Evolutionary conservation across 1,284 basidiomycete species (phyloP).

Genomic region (Megacollybia platyphylla): DNA sequence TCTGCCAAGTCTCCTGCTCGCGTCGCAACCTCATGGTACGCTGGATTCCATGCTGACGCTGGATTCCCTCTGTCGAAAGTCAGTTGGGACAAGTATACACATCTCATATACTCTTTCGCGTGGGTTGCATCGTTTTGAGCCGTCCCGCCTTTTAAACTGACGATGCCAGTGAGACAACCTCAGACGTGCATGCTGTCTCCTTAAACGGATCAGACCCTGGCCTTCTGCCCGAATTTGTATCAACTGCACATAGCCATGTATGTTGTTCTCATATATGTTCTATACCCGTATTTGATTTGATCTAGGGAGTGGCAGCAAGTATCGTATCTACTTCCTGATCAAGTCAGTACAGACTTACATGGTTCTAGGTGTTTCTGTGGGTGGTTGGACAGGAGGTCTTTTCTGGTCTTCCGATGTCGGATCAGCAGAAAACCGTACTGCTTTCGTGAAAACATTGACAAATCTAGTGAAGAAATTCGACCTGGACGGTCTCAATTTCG

Average conservation of each 20-base stretch:
- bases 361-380: slow-evolving; percentile 56
- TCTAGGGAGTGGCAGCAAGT: too few species aligned
- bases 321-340: too few species aligned
- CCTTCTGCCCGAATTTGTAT: slow-evolving; percentile 24
- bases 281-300: too few species aligned
- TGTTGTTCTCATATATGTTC: too few species aligned
- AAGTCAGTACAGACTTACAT: slow-evolving; percentile 25
- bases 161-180: slow-evolving; percentile 13
- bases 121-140: too few species aligned
- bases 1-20: too few species aligned
- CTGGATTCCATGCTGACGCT: slow-evolving; percentile 16
- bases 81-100: slow-evolving; percentile 25
- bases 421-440: slow-evolving; percentile 40
- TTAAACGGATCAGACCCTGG: slow-evolving; percentile 16
- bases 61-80: slow-evolving; percentile 12
- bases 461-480: slow-evolving; percentile 45
- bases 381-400: slow-evolving; percentile 71
- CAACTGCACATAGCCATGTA: slow-evolving; percentile 19
- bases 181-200: slow-evolving; percentile 13
- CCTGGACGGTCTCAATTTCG: slow-evolving; percentile 74
- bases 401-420: slow-evolving; percentile 63
- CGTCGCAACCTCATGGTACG: slow-evolving; percentile 9
- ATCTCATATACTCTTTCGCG: slow-evolving; percentile 30
- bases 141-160: too few species aligned
- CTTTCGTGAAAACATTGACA: slow-evolving; percentile 57